Conservation (phyloP, 495 filamentous ascomycete genomes). For the Chlorociboria aeruginascens region DNA sequence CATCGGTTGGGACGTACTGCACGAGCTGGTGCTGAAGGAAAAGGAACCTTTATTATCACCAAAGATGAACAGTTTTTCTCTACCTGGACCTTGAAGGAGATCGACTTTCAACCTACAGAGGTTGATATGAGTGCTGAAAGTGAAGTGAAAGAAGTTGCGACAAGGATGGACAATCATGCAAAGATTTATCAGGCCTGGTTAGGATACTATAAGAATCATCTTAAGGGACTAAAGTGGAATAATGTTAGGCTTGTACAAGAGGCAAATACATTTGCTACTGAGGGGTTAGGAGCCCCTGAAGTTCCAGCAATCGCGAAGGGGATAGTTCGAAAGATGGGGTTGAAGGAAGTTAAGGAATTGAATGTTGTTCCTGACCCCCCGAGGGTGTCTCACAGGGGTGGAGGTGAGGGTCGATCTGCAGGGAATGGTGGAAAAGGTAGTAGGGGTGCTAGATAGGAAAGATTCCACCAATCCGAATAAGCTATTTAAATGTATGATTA, state of each 20-base stretch:
- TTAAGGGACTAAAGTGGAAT: slow-evolving; percentile 31
- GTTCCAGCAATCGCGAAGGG: slow-evolving; percentile 31
- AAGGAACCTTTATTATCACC: slow-evolving; percentile 52
- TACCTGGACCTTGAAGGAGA: slow-evolving; percentile 24
- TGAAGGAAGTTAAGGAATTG: slow-evolving; percentile 33
- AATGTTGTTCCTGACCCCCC: slow-evolving; percentile 19
- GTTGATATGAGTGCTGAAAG: slow-evolving; percentile 22
- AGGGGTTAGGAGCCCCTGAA: slow-evolving; percentile 32
- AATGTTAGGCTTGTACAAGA: slow-evolving; percentile 25
- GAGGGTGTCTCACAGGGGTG: slow-evolving; percentile 1
- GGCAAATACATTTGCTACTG: slow-evolving; percentile 32
- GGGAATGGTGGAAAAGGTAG: slow-evolving; percentile 7
- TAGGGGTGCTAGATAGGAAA: not conserved
- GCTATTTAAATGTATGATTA: not conserved
- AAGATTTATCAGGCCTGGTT: slow-evolving; percentile 29
- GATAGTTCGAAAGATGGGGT: slow-evolving; percentile 39
- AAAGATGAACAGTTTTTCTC: slow-evolving; percentile 49
- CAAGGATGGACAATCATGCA: slow-evolving; percentile 13
- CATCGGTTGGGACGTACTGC: slow-evolving; percentile 65
- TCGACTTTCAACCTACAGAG: slow-evolving; percentile 19
- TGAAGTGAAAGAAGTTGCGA: slow-evolving; percentile 15
- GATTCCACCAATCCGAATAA: not conserved
- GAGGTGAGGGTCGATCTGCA: slow-evolving; percentile 10
- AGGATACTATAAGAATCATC: slow-evolving; percentile 39
- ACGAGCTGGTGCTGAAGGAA: slow-evolving; percentile 56